Evolutionary conservation across 306 rosid genomes (phyloP), one percentile per base, ranked within the genome.

Genomic region (Dalbergia cultrata): DNA sequence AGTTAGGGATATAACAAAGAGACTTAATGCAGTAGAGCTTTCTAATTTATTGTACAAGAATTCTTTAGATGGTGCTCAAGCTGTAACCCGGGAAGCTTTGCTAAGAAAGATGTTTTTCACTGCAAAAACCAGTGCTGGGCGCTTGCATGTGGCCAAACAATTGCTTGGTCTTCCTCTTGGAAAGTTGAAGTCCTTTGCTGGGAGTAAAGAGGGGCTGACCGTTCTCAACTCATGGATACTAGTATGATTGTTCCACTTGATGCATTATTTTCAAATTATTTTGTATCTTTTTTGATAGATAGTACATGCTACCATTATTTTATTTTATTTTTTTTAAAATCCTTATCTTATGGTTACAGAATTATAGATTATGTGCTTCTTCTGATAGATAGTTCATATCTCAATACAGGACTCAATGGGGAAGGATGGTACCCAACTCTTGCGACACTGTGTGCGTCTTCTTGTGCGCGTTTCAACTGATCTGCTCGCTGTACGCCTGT

Each of bases 391-490:
- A 14, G 64, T 87, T 72, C 52, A 39, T 74, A 39, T 77, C 41
- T 70, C 57, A 21, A 67, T 53, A 80, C 81, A 96, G 99, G 99
- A 96, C 73, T 96, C 99, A 9, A 89, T 96, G 99, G 99, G 99
- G 78, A 96, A 96, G 92, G 98, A 92, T 74, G 94, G 97, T 56
- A 96, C 99, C 83, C 97, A 93, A 88, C 97, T 96, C 65, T 86
- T 96, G 90, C 90, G 99, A 82, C 99, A 96, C 53, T 96, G 99
- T 87, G 95, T 96, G 87, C 97, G 99, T 62, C 94, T 96, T 74
- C 98, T 96, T 88, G 99, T 96, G 78, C 93, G 85, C 34, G 97
- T 96, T 77, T 96, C 99, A 9, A 96, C 91, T 11, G 97, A 96
- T 86, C 81, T 96, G 47, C 90, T 89, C 82, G 97, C 98, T 57